Conservation (phyloP, 164 flowering plant genomes). For the Liriodendron chinense region DNA sequence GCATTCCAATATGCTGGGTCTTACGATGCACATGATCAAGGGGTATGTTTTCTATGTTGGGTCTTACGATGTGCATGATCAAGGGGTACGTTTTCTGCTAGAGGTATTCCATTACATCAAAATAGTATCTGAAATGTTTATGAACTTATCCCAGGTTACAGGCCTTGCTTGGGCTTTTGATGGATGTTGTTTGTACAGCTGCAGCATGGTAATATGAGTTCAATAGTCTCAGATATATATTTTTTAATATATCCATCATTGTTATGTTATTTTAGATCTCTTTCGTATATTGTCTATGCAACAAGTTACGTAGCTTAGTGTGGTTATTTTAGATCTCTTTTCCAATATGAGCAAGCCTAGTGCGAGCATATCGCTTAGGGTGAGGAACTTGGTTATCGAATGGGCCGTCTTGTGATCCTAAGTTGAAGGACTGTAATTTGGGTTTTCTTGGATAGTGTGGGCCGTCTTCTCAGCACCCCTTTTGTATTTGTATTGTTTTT, state of each 20-base stretch:
- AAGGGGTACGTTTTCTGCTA: conserved; percentile 52
- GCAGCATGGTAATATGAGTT: conserved; percentile 67
- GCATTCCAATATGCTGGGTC: conserved; percentile 44
- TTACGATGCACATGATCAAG: conserved; percentile 62
- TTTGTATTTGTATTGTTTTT: no score
- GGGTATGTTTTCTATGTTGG: conserved; percentile 58
- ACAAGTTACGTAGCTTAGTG: neutral
- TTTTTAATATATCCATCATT: neutral
- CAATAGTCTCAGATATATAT: conserved; percentile 4
- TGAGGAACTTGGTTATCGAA: no score
- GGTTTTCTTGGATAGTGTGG: no score
- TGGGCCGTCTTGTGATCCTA: no score
- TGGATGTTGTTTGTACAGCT: conserved; percentile 80
- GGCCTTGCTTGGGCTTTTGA: conserved; percentile 89
- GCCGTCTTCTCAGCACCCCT: no score
- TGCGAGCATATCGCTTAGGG: no score
- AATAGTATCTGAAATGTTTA: conserved; percentile 19
- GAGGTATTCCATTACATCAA: conserved; percentile 1
- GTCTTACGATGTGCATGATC: conserved; percentile 62
- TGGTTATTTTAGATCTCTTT: no score
- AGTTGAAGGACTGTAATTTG: no score
- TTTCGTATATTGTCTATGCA: neutral
- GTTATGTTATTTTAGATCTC: neutral
- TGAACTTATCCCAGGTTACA: conserved; percentile 51
- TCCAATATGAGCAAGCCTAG: no score